Percentiles rank a stretch among this genome's conserved stretches.
Evolutionary conservation across 139 green algal genomes (phyloP).

Genomic region (Zygnema circumcarinatum): DNA sequence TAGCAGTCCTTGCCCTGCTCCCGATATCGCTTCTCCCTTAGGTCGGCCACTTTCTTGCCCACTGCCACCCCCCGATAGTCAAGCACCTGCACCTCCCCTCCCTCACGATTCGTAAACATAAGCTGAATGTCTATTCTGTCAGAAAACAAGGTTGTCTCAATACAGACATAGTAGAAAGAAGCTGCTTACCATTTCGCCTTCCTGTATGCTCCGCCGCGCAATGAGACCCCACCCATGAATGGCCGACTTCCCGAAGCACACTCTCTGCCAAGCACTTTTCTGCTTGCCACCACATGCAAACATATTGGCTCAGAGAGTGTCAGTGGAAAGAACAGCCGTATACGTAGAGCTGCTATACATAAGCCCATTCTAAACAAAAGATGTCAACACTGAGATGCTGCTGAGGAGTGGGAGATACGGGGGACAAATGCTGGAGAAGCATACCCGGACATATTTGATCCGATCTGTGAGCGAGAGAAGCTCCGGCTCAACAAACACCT

Average conservation of each 20-base stretch:
- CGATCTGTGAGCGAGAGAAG: background rate
- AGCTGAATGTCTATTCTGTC: background rate
- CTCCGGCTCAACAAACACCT: conserved; percentile 1
- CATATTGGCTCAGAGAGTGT: too few relatives aligned
- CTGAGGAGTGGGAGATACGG: too few relatives aligned
- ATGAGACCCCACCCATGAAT: conserved; percentile 57
- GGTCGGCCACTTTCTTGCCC: conserved; percentile 29
- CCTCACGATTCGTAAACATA: background rate
- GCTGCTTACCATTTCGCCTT: conserved; percentile 51
- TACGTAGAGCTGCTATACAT: too few relatives aligned
- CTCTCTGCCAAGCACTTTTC: conserved; percentile 27
- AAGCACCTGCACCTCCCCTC: conserved; percentile 43
- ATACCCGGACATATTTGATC: conserved; percentile 1
- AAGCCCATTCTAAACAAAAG: too few relatives aligned
- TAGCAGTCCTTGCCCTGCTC: conserved; percentile 44
- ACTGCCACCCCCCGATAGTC: conserved; percentile 49
- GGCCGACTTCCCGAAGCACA: conserved; percentile 46
- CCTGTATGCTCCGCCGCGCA: conserved; percentile 23
- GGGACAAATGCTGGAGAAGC: background rate
- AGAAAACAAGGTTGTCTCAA: background rate
- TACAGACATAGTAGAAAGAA: background rate
- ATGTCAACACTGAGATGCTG: too few relatives aligned
- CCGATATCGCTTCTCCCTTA: conserved; percentile 39
- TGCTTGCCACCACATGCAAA: too few relatives aligned
- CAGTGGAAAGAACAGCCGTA: too few relatives aligned